phyloP scores from a whole-genome alignment of 1,284 basidiomycete genomes.

The Heliocybe sulcata region DNA sequence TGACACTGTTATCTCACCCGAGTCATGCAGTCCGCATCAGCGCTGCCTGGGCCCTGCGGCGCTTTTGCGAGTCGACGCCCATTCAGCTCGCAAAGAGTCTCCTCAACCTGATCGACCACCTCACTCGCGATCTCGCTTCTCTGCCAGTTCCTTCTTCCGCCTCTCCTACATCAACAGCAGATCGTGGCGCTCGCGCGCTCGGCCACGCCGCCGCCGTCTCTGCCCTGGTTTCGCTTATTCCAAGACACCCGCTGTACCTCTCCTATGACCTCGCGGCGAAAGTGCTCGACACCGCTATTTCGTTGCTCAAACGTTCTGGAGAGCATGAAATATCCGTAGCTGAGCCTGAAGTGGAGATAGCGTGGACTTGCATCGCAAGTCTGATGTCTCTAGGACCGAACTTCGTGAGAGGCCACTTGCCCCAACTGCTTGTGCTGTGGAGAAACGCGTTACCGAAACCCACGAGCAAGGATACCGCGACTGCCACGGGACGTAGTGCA shows the following conservation, averaged over 20 bases:
- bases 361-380: constrained; percentile 90
- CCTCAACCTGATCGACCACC: constrained; percentile 64
- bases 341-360: constrained; percentile 84
- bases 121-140: constrained; percentile 78
- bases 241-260: constrained; percentile 86
- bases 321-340: constrained; percentile 86
- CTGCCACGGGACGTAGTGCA: constrained; percentile 55
- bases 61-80: constrained; percentile 88
- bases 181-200: constrained; percentile 66
- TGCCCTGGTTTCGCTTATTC: constrained; percentile 81
- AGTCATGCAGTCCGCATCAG: constrained; percentile 82
- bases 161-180: constrained; percentile 25
- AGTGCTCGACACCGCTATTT: constrained; percentile 86
- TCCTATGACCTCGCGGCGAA: constrained; percentile 91
- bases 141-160: constrained; percentile 65
- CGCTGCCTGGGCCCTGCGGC: constrained; percentile 82
- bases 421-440: constrained; percentile 93
- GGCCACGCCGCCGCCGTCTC: constrained; percentile 90
- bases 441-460: constrained; percentile 95
- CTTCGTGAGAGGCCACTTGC: constrained; percentile 88
- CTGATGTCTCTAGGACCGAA: constrained; percentile 92
- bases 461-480: constrained; percentile 74
- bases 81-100: constrained; percentile 78
- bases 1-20: constrained; percentile 83
- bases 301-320: constrained; percentile 84